Percentiles rank a stretch among this genome's conserved stretches.
These are phyloP conservation scores for Trametes hirsuta DNA, from an alignment of 1,284 basidiomycete genomes.

Conservation along the genomic window DNA sequence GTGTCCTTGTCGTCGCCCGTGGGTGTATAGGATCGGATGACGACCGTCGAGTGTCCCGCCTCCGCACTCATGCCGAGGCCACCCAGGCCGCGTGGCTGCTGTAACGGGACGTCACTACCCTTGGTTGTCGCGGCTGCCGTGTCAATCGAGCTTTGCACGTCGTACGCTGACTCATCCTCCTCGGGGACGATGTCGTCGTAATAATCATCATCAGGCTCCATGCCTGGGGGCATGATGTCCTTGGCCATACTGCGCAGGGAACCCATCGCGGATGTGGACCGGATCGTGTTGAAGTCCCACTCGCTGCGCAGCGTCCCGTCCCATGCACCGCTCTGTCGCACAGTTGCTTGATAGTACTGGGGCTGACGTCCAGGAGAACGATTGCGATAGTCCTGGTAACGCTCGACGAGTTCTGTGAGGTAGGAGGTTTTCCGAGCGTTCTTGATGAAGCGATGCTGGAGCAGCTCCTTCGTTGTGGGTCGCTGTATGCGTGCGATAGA, in stretches of 20 bases:
- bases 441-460: slow-evolving; percentile 92
- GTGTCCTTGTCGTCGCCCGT: slow-evolving; percentile 44
- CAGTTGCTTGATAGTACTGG: slow-evolving; percentile 54
- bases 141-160: slow-evolving; percentile 50
- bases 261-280: slow-evolving; percentile 72
- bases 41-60: slow-evolving; percentile 70
- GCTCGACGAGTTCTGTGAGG: slow-evolving; percentile 86
- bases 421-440: slow-evolving; percentile 80
- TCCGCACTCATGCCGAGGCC: slow-evolving; percentile 53
- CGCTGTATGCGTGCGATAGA: slow-evolving; percentile 52
- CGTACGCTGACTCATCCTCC: slow-evolving; percentile 45
- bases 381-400: slow-evolving; percentile 71
- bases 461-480: slow-evolving; percentile 87
- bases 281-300: slow-evolving; percentile 96
- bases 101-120: slow-evolving; percentile 55
- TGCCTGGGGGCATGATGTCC: slow-evolving; percentile 63
- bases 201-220: slow-evolving; percentile 51
- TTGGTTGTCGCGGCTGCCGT: slow-evolving; percentile 63
- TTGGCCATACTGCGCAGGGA: slow-evolving; percentile 69
- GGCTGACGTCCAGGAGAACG: slow-evolving; percentile 57
- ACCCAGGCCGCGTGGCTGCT: slow-evolving; percentile 38
- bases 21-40: slow-evolving; percentile 54
- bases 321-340: slow-evolving; percentile 62
- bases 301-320: slow-evolving; percentile 84
- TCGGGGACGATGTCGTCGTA: slow-evolving; percentile 38